Evolutionary conservation across 169 alveolate species (phyloP).

Genomic region (Plasmodium falciparum): DNA sequence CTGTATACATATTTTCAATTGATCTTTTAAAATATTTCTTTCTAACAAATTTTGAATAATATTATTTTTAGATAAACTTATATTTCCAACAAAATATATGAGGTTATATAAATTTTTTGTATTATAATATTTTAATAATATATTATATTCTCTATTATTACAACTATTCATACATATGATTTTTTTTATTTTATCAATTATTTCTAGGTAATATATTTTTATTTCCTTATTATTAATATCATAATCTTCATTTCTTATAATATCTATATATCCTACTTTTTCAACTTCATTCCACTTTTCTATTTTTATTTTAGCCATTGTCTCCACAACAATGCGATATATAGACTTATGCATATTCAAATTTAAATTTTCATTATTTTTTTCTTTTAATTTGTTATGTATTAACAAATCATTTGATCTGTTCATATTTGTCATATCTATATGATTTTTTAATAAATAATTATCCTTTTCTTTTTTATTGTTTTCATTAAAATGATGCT

Average conservation of each 20-base stretch:
- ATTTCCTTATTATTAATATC: constrained; percentile 8
- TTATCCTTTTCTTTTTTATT: neutral
- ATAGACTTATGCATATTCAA: neutral
- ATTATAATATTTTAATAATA: constrained; percentile 59
- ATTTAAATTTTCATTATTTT: neutral
- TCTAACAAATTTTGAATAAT: constrained; percentile 77
- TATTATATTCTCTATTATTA: constrained; percentile 35
- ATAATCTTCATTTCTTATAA: neutral
- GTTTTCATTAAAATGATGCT: too few relatives aligned
- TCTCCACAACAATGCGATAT: constrained; percentile 16
- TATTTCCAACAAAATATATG: constrained; percentile 43
- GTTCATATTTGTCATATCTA: neutral
- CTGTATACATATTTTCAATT: constrained; percentile 74
- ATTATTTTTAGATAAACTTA: constrained; percentile 40
- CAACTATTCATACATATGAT: constrained; percentile 19
- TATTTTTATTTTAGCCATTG: constrained; percentile 31
- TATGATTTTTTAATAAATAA: neutral
- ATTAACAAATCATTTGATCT: neutral
- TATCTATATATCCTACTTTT: constrained; percentile 10
- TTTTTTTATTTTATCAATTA: constrained; percentile 59
- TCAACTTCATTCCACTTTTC: constrained; percentile 31
- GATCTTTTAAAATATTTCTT: constrained; percentile 58
- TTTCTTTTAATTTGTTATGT: too few relatives aligned
- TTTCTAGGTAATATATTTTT: constrained; percentile 49
- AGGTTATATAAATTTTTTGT: constrained; percentile 38